Base-by-base conservation (phyloP, 2,329 filamentous ascomycete species). In the Neopestalotiopsis sp. region DNA sequence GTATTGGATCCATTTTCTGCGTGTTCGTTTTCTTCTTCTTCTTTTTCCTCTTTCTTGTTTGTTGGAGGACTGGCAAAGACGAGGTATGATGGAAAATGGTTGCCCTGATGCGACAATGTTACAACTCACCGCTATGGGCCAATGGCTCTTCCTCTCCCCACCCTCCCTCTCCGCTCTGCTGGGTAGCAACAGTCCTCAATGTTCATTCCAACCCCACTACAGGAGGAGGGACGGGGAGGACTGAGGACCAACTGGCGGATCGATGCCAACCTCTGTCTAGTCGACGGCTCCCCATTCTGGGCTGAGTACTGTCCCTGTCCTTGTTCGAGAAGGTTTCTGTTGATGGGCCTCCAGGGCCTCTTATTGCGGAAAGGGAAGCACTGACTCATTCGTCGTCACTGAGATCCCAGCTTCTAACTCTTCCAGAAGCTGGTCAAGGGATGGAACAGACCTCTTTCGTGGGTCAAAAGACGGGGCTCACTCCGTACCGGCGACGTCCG, bases 301-400 rank as follows among this genome's bases (percentile, higher is more conserved):
- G 45, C 45, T 53, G 45, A 53, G 45, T 53, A 53, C 45, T 20
- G 17, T n/a, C 45, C 45, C 45, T 53, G 45, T 53, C 45, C 45
- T 20, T 53, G 45, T 53, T 53, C 45, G 45, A 53, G 45, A 53
- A 53, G 45, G 45, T 20, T 53, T 53, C 45, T 53, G 20, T 53
- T 17, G 45, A 53, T 53, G 45, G 45, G 45, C 45, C 45, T 53
- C 45, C 24, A 28, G 24, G 24, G 24, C 24, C 24, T 53, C 7
- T 20, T 53, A 38, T 20, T 53, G 45, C 45, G n/a, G 45, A 53
- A 53, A 20, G 45, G n/a, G 45, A 53, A 53, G 45, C 45, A 53
- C 45, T 53, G 45, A 53, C 45, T 53, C 45, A 53, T 53, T 53
- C 45, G 9, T 53, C 45, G 45, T 53, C 45, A 53, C 45, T 53